Percentiles rank a stretch among this genome's conserved stretches.
Evolutionary conservation across 2,329 filamentous ascomycete species (phyloP).

Genomic region (Microcyclosporella mali): DNA sequence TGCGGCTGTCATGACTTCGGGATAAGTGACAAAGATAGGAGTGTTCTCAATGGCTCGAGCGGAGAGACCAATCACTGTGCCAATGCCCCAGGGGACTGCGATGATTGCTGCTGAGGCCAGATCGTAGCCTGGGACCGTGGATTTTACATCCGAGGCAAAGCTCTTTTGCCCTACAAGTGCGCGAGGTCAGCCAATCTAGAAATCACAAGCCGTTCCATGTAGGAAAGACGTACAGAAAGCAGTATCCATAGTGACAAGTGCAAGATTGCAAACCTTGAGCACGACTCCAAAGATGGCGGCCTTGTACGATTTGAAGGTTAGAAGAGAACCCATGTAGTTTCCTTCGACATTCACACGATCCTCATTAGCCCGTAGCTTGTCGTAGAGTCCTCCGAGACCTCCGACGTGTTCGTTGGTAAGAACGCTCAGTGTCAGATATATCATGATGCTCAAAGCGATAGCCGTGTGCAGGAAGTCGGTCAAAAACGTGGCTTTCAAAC

Average conservation of each 20-base stretch:
- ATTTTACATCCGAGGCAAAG: slow-evolving; percentile 44
- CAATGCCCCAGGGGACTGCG: slow-evolving; percentile 44
- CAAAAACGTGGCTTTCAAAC: slow-evolving; percentile 46
- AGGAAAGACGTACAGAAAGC: too few species aligned
- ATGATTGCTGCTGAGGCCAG: slow-evolving; percentile 43
- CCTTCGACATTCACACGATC: slow-evolving; percentile 37
- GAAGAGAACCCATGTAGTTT: slow-evolving; percentile 44
- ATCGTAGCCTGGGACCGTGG: slow-evolving; percentile 43
- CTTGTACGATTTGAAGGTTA: slow-evolving; percentile 43
- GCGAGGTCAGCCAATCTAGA: too few species aligned
- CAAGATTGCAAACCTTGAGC: slow-evolving; percentile 47
- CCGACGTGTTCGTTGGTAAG: slow-evolving; percentile 40
- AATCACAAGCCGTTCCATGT: too few species aligned
- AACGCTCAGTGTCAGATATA: slow-evolving; percentile 44
- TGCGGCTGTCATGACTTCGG: slow-evolving; percentile 34
- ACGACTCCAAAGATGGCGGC: slow-evolving; percentile 39
- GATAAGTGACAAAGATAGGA: slow-evolving; percentile 44
- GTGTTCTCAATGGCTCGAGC: slow-evolving; percentile 43
- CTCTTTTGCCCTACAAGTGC: too few species aligned
- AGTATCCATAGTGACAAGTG: slow-evolving; percentile 48
- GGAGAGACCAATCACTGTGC: slow-evolving; percentile 43
- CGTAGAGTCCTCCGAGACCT: slow-evolving; percentile 40
- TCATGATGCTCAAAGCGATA: slow-evolving; percentile 43
- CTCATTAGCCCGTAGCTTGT: slow-evolving; percentile 41
- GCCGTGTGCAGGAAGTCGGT: slow-evolving; percentile 46